Conservation (phyloP, 1,139 yeast genomes). For the Kodamaea sp. region DNA sequence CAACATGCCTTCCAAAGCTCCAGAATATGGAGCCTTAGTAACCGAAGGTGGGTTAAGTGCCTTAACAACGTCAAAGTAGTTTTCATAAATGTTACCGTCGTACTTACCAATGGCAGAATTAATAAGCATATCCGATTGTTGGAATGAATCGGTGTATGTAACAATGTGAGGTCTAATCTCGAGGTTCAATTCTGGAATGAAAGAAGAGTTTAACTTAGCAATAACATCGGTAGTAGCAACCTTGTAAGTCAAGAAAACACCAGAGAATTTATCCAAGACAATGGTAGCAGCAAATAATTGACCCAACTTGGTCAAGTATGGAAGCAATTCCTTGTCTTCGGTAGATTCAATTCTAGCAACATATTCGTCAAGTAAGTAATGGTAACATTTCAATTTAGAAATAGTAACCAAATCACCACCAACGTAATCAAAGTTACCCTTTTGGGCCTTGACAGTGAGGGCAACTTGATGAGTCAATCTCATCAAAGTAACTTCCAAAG, state of each 20-base stretch:
- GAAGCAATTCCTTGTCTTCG: constrained; percentile 23
- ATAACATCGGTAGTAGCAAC: constrained; percentile 49
- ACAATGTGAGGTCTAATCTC: constrained; percentile 67
- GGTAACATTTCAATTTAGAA: constrained; percentile 62
- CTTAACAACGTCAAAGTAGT: constrained; percentile 58
- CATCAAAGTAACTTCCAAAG: constrained; percentile 42
- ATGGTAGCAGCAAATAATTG: constrained; percentile 64
- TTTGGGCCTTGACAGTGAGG: constrained; percentile 37
- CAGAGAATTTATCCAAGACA: constrained; percentile 68
- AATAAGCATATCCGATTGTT: constrained; percentile 77
- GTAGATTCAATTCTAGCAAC: constrained; percentile 27
- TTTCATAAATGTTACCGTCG: constrained; percentile 83
- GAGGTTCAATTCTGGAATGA: constrained; percentile 42
- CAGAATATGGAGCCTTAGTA: constrained; percentile 61
- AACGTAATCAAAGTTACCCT: constrained; percentile 52
- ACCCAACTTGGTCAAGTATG: constrained; percentile 31
- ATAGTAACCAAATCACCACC: constrained; percentile 58
- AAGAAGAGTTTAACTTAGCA: constrained; percentile 42
- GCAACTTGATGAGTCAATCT: constrained; percentile 48
- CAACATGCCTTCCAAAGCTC: constrained; percentile 48
- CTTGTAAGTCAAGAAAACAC: constrained; percentile 67
- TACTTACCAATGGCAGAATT: constrained; percentile 82
- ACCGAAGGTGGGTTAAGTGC: constrained; percentile 50
- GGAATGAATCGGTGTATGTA: constrained; percentile 86
- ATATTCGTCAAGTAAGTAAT: constrained; percentile 49